Base-by-base conservation (phyloP, 2,329 filamentous ascomycete genomes). In the Neonectria sp. region DNA sequence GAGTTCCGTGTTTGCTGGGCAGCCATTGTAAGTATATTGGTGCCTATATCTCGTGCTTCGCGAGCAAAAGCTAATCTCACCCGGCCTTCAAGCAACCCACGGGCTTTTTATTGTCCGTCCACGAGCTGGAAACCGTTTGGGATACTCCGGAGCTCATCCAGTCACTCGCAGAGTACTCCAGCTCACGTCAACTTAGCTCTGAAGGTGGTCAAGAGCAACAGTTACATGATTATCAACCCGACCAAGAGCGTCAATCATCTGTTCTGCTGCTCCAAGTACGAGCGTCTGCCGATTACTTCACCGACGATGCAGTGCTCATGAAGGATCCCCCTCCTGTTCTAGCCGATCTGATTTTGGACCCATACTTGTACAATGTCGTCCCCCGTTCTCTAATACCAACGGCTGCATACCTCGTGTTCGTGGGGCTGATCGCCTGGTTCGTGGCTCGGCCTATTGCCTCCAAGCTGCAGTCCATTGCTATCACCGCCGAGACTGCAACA, bases 1-100 rank as follows among this genome's bases (percentile, higher is more conserved):
- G 96, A 99, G 84, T 88, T 97, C 55, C 91, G 96, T 61, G 86
- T 98, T 67, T 98, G 95, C 83, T 99, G 95, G 95, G 87, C 94
- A 67, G 96, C 96, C 46, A 96, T 92, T 68, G 95, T 97, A 87
- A 82, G 93, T 86, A 35, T 49, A 55, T 43, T 55, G 57, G 31
- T 43, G 57, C 31, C 53, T 63, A 43, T 48, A 52, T 11, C 67
- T 43, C 21, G 45, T 29, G 35, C 25, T 17, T 15, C 24, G 5
- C 43, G 27, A 33, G 13, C 12, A 6, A 27, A 45, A 15, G 29
- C 60, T 74, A 60, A 74, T 51, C 5, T 27, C 17, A 29, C 13
- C 3, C 35, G n/a, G 27, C 29, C 9, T 45, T 61, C 37, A 65
- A 98, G 95, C 92, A 97, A 91, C 95, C 95, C 51, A 97, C 95